Base-by-base conservation (phyloP, 768 basidiomycete species). In the Trametes coccinea region DNA sequence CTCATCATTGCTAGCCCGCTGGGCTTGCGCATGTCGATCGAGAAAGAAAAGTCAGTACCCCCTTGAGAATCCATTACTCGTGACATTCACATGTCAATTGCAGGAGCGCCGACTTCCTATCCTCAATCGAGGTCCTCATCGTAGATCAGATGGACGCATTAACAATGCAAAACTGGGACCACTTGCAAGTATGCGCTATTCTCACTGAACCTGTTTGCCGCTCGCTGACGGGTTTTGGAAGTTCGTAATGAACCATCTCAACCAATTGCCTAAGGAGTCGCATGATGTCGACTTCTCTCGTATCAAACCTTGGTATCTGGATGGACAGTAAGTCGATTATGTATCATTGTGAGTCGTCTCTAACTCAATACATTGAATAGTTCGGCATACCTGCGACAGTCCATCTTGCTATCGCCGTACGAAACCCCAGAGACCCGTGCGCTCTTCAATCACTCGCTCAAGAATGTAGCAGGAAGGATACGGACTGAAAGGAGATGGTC, bases 151-250 rank as follows among this genome's bases (percentile, higher is more conserved):
- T 93, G 79, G 94, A 98, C 73, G 89, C 89, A 3, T 82, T 98
- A 67, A 83, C 85, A 3, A 98, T 98, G 97, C 97, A 98, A 77
- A 99, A 99, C 69, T 99, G 97, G 97, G 95, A 98, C 41, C 97
- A 98, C 70, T 82, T 95, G 17, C 92, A 97, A 81, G 95, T 93
- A 70, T 39, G 79, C 27, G 13, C 4, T 3, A 7, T 31, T 53
- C 53, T 56, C 6, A 60, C 29, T 14, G n/a, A 50, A 53, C 22
- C 45, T 10, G 40, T 0, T 8, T 9, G 13, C 41, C 41, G n/a
- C 17, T 9, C 34, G 16, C 49, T 53, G 0, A 52, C 5, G 1
- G 10, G 53, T 8, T 14, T 37, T 30, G 6, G 5, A 37, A 97
- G 95, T 94, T 91, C 71, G 84, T 97, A 52, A 81, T 99, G 66